phyloP scores from a whole-genome alignment of 345 rosid species.

The Dipteronia dyeriana region DNA sequence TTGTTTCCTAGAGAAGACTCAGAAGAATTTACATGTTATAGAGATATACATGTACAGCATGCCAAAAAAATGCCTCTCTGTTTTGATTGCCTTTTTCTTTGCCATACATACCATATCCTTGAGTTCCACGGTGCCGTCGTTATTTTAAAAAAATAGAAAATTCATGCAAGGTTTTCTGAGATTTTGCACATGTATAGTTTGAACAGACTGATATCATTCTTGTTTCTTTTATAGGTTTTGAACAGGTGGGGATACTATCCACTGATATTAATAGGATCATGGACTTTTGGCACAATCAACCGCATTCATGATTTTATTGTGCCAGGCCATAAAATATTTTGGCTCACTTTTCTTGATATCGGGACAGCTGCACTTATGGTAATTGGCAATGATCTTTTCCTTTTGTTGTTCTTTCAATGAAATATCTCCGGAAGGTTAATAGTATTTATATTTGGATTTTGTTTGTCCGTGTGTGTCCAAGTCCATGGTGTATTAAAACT shows the following conservation, averaged over 20 bases:
- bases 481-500: background rate
- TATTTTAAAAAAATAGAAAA: no score
- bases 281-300: slow-evolving; percentile 93
- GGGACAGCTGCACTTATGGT: slow-evolving; percentile 97
- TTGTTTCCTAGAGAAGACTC: slow-evolving; percentile 5
- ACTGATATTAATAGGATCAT: slow-evolving; percentile 87
- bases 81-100: background rate
- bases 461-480: background rate
- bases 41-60: background rate
- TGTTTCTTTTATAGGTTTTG: slow-evolving; percentile 55
- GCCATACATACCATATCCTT: background rate
- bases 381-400: slow-evolving; percentile 25
- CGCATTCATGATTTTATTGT: slow-evolving; percentile 78
- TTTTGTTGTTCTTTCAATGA: slow-evolving; percentile 6
- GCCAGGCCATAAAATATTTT: slow-evolving; percentile 80
- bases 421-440: slow-evolving; percentile 1
- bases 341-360: slow-evolving; percentile 91
- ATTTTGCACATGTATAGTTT: background rate
- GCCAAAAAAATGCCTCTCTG: no score
- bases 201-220: background rate
- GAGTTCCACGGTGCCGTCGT: background rate
- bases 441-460: background rate
- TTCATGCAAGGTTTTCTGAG: no score
- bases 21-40: background rate
- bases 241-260: slow-evolving; percentile 98